Percentiles rank a stretch among this genome's conserved stretches.
These are phyloP conservation scores for Orbilia quercus DNA, from an alignment of 2,329 filamentous ascomycete genomes.

Conservation along the genomic window DNA sequence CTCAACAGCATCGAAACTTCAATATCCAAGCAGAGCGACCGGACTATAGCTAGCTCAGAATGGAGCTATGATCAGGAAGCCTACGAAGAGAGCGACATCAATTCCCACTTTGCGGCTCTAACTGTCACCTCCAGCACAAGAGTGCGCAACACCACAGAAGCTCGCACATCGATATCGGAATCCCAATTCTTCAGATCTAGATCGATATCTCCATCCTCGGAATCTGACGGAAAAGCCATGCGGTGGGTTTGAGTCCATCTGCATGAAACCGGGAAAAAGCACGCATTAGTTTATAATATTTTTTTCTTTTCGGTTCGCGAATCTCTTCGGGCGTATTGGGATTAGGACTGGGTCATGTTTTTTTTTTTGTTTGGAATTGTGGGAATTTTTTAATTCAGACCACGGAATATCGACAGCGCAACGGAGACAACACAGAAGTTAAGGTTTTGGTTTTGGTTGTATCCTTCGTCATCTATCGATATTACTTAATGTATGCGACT, in stretches of 20 bases:
- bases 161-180: conserved; percentile 16
- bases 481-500: too few relatives aligned
- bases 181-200: background rate
- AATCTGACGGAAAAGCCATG: background rate
- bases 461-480: too few relatives aligned
- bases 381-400: too few relatives aligned
- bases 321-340: background rate
- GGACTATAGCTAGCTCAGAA: background rate
- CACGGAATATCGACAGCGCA: too few relatives aligned
- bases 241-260: background rate
- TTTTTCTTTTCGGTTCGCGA: background rate
- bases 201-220: background rate
- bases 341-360: too few relatives aligned
- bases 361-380: too few relatives aligned
- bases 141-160: background rate
- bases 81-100: conserved; percentile 7
- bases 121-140: conserved; percentile 3
- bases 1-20: conserved; percentile 21
- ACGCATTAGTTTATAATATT: too few relatives aligned
- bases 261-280: too few relatives aligned
- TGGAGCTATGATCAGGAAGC: background rate
- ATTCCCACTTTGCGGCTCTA: conserved; percentile 14
- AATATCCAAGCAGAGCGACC: background rate
- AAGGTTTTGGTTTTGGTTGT: too few relatives aligned
- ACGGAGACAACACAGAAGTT: too few relatives aligned